phyloP scores from a whole-genome alignment of 2,329 filamentous ascomycete species.

The Lachnellula suecica region DNA sequence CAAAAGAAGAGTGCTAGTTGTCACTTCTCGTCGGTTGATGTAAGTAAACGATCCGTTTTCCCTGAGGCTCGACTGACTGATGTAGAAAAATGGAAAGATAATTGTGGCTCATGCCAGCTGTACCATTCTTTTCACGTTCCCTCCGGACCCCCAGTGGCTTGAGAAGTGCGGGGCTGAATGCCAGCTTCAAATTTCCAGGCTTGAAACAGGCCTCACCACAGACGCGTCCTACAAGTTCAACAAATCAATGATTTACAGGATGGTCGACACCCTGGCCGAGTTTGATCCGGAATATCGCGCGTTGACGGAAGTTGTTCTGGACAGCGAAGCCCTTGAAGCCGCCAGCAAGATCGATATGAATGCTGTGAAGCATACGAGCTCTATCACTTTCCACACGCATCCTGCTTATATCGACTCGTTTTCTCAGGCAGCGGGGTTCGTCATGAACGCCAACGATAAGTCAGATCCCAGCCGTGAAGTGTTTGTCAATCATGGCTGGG shows the following conservation, averaged over 20 bases:
- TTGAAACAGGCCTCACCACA: not conserved
- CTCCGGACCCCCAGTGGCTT: no score
- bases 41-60: no score
- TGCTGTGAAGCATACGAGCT: not conserved
- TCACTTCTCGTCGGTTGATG: no score
- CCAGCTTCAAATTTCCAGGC: not conserved
- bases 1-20: not conserved
- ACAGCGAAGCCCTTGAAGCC: not conserved
- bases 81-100: no score
- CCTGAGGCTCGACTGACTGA: no score
- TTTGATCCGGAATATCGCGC: not conserved
- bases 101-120: no score
- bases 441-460: slow-evolving; percentile 55
- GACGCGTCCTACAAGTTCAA: not conserved
- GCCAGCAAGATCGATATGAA: not conserved
- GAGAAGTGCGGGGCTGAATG: not conserved
- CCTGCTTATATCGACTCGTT: slow-evolving; percentile 57
- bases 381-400: slow-evolving; percentile 50
- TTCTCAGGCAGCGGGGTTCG: slow-evolving; percentile 57
- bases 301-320: not conserved
- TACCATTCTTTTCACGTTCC: no score
- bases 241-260: not conserved
- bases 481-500: slow-evolving; percentile 60
- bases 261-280: not conserved
- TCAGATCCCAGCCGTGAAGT: slow-evolving; percentile 53